These are phyloP conservation scores for Chalciporus pseudorubinellus DNA, from an alignment of 768 basidiomycete species.

Conservation along the genomic window DNA sequence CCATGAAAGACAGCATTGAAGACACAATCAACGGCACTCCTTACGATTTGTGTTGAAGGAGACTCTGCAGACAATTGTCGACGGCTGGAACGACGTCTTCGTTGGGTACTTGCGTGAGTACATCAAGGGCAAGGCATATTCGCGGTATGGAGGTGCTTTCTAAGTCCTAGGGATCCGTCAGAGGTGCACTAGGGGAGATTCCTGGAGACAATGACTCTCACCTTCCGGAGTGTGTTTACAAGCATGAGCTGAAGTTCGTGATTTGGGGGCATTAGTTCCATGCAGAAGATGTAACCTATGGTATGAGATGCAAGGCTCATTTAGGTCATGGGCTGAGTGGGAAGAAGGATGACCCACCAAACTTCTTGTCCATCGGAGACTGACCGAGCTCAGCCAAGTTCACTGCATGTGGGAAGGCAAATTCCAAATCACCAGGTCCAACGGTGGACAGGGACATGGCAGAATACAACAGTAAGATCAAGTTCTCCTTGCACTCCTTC, in stretches of 20 bases:
- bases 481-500: slow-evolving; percentile 63
- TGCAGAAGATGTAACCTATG: slow-evolving; percentile 79
- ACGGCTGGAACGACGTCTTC: slow-evolving; percentile 77
- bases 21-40: slow-evolving; percentile 38
- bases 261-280: slow-evolving; percentile 62
- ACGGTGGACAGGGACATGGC: slow-evolving; percentile 46
- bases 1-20: slow-evolving; percentile 2
- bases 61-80: slow-evolving; percentile 57
- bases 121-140: slow-evolving; percentile 72
- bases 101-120: slow-evolving; percentile 57
- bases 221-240: slow-evolving; percentile 84
- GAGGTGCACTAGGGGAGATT: not conserved
- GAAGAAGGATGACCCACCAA: slow-evolving; percentile 43
- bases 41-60: slow-evolving; percentile 76
- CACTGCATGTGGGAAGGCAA: slow-evolving; percentile 74
- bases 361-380: slow-evolving; percentile 60
- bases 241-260: slow-evolving; percentile 81
- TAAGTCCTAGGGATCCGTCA: slow-evolving; percentile 55
- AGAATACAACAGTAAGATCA: slow-evolving; percentile 73
- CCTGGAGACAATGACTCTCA: slow-evolving; percentile 21
- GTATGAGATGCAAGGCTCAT: not conserved
- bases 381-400: slow-evolving; percentile 71
- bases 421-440: slow-evolving; percentile 50
- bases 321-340: not conserved
- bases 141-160: slow-evolving; percentile 54